phyloP scores from a whole-genome alignment of 768 basidiomycete genomes.

The Tylopilus plumbeoviolaceoides region DNA sequence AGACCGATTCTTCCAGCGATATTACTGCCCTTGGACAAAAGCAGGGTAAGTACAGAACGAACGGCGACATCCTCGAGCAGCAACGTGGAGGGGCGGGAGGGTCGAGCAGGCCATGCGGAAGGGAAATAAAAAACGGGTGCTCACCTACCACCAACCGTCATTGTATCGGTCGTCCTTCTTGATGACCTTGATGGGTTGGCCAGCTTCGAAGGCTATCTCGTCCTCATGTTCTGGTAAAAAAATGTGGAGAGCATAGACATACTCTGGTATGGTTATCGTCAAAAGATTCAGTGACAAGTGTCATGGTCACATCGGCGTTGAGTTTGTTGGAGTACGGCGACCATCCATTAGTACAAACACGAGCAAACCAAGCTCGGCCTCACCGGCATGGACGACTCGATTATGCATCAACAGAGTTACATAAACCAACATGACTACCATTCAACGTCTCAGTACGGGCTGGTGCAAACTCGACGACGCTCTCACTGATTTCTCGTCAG shows the following conservation, averaged over 20 bases:
- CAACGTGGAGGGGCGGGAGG: conserved; percentile 18
- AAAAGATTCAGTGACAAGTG: not conserved
- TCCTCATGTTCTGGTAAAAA: conserved; percentile 93
- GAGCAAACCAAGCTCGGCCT: too few species aligned
- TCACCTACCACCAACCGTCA: conserved; percentile 96
- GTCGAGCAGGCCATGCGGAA: not conserved
- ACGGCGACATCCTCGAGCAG: conserved; percentile 19
- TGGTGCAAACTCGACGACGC: not conserved
- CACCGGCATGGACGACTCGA: too few species aligned
- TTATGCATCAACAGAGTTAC: too few species aligned
- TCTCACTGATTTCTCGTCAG: conserved; percentile 39
- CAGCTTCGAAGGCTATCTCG: conserved; percentile 80
- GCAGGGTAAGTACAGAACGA: conserved; percentile 22
- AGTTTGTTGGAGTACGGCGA: too few species aligned
- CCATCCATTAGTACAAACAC: too few species aligned
- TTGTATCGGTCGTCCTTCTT: conserved; percentile 91
- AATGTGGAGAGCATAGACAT: conserved; percentile 85
- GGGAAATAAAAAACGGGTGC: conserved; percentile 14
- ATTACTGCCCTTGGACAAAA: conserved; percentile 68
- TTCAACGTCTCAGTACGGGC: conserved; percentile 22
- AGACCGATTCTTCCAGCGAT: conserved; percentile 75
- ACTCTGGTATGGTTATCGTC: conserved; percentile 56
- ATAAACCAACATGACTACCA: conserved; percentile 18
- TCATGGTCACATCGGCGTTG: conserved; percentile 21
- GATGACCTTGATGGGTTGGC: conserved; percentile 83